phyloP scores from a whole-genome alignment of 2,329 filamentous ascomycete species.

The Periglandula ipomoeae region DNA sequence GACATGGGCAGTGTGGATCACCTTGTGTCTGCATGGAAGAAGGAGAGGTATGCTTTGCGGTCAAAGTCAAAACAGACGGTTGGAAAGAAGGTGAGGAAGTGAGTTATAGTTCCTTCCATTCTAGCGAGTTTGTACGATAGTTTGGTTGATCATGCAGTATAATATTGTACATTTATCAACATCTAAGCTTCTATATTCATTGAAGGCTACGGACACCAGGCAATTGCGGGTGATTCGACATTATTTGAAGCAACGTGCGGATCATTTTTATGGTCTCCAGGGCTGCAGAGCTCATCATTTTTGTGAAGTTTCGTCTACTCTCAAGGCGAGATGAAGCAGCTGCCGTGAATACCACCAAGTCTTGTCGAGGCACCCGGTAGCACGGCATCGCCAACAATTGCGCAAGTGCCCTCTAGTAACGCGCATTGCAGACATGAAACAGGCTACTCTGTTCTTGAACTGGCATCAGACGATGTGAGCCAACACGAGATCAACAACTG shows the following conservation, averaged over 20 bases:
- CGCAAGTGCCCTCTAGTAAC: neutral
- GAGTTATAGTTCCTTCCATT: conserved; percentile 1
- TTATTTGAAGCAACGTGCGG: no score
- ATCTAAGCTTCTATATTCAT: no score
- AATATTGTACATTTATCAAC: neutral
- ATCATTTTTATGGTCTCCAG: no score
- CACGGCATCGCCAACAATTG: neutral
- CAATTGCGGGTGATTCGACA: no score
- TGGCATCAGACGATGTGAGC: neutral
- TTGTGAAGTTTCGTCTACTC: no score
- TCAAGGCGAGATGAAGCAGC: no score
- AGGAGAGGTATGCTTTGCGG: conserved; percentile 32
- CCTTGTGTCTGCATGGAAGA: conserved; percentile 51
- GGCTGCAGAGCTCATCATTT: no score
- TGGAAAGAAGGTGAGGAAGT: conserved; percentile 16
- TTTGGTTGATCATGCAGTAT: conserved; percentile 8
- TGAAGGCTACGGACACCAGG: no score
- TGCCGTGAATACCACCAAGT: no score
- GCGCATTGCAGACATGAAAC: neutral
- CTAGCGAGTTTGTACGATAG: conserved; percentile 21
- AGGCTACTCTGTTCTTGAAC: neutral
- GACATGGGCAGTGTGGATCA: conserved; percentile 81
- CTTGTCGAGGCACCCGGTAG: neutral
- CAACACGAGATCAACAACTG: neutral
- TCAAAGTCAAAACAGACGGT: conserved; percentile 22